phyloP scores from a whole-genome alignment of 2,329 filamentous ascomycete species.

The Sclerotinia nivalis region DNA sequence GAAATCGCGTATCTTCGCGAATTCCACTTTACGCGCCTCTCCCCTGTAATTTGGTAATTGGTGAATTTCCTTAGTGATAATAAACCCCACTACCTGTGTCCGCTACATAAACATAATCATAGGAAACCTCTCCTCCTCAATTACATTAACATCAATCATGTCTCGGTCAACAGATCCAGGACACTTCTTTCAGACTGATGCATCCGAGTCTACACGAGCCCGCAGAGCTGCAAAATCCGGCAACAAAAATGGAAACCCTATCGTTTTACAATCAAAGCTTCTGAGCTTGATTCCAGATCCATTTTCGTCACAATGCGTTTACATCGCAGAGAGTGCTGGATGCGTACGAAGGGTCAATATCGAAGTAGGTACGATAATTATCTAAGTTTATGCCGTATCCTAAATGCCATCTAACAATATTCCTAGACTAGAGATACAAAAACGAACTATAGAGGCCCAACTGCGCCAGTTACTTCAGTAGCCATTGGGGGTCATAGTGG shows the following conservation, averaged over 20 bases:
- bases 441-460: constrained; percentile 68
- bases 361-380: constrained; percentile 60
- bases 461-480: constrained; percentile 77
- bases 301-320: constrained; percentile 59
- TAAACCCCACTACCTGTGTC: constrained; percentile 26
- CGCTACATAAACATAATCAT: constrained; percentile 7
- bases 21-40: constrained; percentile 32
- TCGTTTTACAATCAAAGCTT: constrained; percentile 82
- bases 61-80: not conserved
- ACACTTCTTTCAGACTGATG: constrained; percentile 88
- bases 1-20: constrained; percentile 22
- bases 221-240: constrained; percentile 68
- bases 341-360: constrained; percentile 71
- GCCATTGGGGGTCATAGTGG: constrained; percentile 60
- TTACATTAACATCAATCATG: constrained; percentile 44
- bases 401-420: constrained; percentile 22
- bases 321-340: constrained; percentile 86
- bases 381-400: not conserved
- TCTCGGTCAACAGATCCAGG: constrained; percentile 72
- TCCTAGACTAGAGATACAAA: constrained; percentile 47
- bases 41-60: constrained; percentile 16
- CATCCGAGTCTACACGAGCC: constrained; percentile 43
- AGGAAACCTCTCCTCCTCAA: not conserved
- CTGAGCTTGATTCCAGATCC: constrained; percentile 73
- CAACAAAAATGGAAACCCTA: constrained; percentile 81